phyloP scores from a whole-genome alignment of 2,329 filamentous ascomycete genomes.

The Colletotrichum sp. region DNA sequence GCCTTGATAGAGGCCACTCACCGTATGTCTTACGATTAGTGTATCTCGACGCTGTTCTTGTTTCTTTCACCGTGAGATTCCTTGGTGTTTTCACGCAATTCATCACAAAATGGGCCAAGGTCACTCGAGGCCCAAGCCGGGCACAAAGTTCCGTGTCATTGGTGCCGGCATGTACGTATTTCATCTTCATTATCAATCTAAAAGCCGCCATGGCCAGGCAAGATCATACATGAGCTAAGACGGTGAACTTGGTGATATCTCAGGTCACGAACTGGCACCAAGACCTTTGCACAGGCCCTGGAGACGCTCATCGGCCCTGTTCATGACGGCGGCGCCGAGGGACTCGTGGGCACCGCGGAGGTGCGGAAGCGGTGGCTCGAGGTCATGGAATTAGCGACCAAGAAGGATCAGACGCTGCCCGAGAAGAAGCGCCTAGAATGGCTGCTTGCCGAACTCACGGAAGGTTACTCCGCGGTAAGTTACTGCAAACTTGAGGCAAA shows the following conservation, averaged over 20 bases:
- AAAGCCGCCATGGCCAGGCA: not conserved
- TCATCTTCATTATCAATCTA: not conserved
- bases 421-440: not conserved
- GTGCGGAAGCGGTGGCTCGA: slow-evolving; percentile 22
- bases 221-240: not conserved
- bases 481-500: not conserved
- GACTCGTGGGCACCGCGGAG: slow-evolving; percentile 17
- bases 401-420: not conserved
- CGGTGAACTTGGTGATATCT: not conserved
- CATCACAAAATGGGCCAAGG: slow-evolving; percentile 25
- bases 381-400: not conserved
- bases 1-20: not conserved
- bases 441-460: not conserved
- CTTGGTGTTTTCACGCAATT: not conserved
- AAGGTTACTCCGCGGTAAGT: not conserved
- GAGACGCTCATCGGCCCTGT: slow-evolving; percentile 28
- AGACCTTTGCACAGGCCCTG: slow-evolving; percentile 26
- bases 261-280: slow-evolving; percentile 27
- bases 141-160: slow-evolving; percentile 27
- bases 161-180: slow-evolving; percentile 26
- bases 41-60: not conserved
- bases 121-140: slow-evolving; percentile 24
- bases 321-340: slow-evolving; percentile 26
- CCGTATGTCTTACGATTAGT: not conserved
- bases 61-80: not conserved